Conservation (phyloP, 2,329 filamentous ascomycete genomes). For the Lasiodiplodia citricola region DNA sequence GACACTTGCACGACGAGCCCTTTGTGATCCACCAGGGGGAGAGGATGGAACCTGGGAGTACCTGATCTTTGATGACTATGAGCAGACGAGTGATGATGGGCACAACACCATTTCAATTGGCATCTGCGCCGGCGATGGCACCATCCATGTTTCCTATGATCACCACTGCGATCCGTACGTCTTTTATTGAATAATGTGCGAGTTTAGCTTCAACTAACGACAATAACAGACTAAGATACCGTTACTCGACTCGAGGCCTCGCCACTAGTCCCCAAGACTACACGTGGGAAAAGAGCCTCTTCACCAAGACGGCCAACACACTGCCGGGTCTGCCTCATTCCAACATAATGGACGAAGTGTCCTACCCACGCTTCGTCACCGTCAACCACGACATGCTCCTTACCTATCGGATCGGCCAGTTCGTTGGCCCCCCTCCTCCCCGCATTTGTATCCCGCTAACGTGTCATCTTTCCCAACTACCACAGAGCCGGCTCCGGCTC, state of each 20-base stretch:
- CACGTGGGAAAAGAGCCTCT: background rate
- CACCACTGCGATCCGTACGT: constrained; percentile 44
- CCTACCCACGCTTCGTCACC: constrained; percentile 57
- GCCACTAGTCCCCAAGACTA: background rate
- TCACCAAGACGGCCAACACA: background rate
- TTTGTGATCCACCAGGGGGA: constrained; percentile 41
- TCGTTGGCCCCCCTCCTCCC: constrained; percentile 52
- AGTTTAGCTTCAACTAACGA: background rate
- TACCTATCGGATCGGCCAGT: constrained; percentile 58
- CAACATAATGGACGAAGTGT: constrained; percentile 37
- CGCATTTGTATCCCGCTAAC: background rate
- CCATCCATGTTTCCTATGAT: constrained; percentile 60
- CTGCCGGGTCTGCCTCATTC: background rate
- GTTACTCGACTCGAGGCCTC: background rate
- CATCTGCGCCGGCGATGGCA: constrained; percentile 56
- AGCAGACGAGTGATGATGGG: constrained; percentile 57
- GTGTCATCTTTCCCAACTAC: background rate
- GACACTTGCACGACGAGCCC: constrained; percentile 53
- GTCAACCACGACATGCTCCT: constrained; percentile 51
- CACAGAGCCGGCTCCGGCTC: constrained; percentile 15
- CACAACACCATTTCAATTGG: constrained; percentile 61
- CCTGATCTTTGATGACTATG: constrained; percentile 56
- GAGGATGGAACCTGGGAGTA: constrained; percentile 48
- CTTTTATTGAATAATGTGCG: background rate
- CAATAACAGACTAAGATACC: background rate